Conservation (phyloP, 176 grass and related monocot species). For the Bolboschoenus planiculmis region DNA sequence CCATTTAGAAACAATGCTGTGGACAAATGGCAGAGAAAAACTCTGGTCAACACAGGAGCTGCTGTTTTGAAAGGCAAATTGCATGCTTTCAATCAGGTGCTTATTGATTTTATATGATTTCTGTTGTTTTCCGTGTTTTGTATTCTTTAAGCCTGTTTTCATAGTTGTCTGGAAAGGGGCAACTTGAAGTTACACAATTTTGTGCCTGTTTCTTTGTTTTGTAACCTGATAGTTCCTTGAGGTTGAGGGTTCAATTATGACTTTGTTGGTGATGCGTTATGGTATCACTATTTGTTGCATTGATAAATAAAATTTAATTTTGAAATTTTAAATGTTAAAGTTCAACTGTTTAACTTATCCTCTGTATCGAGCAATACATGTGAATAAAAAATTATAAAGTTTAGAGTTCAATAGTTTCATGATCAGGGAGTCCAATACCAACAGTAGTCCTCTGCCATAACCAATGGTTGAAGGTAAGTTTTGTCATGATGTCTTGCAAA, state of each 20-base stretch:
- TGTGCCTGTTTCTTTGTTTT: not conserved
- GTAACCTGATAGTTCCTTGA: not conserved
- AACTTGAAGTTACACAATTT: not conserved
- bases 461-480: not conserved
- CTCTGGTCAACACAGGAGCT: constrained; percentile 72
- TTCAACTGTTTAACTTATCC: not conserved
- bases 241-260: not conserved
- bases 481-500: not conserved
- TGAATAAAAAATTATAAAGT: not conserved
- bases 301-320: not conserved
- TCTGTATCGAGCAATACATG: not conserved
- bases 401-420: not conserved
- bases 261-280: not conserved
- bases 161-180: not conserved
- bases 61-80: constrained; percentile 90
- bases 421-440: not conserved
- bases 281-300: not conserved
- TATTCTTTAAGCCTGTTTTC: not conserved
- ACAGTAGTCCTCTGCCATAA: not conserved
- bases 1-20: constrained; percentile 60
- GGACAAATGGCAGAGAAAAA: constrained; percentile 98
- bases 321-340: constrained; percentile 7
- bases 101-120: not conserved
- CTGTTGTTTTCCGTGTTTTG: not conserved
- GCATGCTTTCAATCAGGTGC: constrained; percentile 88